Percentiles rank a stretch among this genome's conserved stretches.
Conservation (phyloP, 2,329 filamentous ascomycete species). For the Westerdykella ornata region DNA sequence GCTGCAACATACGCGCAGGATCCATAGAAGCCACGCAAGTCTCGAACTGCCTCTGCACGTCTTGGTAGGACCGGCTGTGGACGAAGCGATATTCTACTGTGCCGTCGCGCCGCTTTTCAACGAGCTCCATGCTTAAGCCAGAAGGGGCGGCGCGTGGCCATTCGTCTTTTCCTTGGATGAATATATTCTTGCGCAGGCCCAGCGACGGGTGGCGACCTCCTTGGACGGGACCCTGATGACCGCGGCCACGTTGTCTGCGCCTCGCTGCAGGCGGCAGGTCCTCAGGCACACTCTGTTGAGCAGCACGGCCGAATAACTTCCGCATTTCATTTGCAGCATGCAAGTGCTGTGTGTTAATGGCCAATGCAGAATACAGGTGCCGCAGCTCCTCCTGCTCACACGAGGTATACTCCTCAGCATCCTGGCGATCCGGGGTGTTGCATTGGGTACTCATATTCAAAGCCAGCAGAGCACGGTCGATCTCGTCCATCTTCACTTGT, state of each 20-base stretch:
- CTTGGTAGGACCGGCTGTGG: constrained; percentile 68
- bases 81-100: constrained; percentile 69
- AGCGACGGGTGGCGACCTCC: constrained; percentile 61
- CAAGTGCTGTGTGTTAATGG: constrained; percentile 64
- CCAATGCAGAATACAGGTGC: constrained; percentile 49
- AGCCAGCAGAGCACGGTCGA: constrained; percentile 57
- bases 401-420: background rate
- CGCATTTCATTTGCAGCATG: constrained; percentile 91
- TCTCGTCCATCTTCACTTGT: constrained; percentile 49
- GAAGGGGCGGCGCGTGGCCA: constrained; percentile 77
- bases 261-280: constrained; percentile 45
- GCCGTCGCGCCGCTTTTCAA: constrained; percentile 50
- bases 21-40: constrained; percentile 75
- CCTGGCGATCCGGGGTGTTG: background rate
- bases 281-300: constrained; percentile 52
- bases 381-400: constrained; percentile 34
- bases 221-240: constrained; percentile 38
- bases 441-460: constrained; percentile 39
- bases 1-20: constrained; percentile 70
- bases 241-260: constrained; percentile 53
- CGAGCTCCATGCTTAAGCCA: constrained; percentile 74
- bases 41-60: constrained; percentile 69
- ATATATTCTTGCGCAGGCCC: constrained; percentile 69
- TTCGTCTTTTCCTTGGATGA: constrained; percentile 78
- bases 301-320: constrained; percentile 60